phyloP scores from a whole-genome alignment of 441 rosid species.

The Gossypium aridum region DNA sequence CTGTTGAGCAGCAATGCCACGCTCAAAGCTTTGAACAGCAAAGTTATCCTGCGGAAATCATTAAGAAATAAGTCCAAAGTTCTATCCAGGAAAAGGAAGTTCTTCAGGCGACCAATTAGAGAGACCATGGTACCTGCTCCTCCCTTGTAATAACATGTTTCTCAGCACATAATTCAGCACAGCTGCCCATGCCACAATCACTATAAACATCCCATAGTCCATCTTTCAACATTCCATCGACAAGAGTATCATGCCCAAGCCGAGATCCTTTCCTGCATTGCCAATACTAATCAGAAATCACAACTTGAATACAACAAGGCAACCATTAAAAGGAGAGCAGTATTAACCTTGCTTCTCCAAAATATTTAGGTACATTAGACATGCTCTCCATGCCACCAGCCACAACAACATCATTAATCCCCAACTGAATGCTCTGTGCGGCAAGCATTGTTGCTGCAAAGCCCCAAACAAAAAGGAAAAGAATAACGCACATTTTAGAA shows the following conservation, averaged over 20 bases:
- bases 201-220: conserved; percentile 97
- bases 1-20: conserved; percentile 93
- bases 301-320: neutral
- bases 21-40: conserved; percentile 90
- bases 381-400: conserved; percentile 99
- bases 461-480: conserved; percentile 10
- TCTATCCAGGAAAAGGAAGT: neutral
- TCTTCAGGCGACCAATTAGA: neutral
- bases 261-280: conserved; percentile 88
- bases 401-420: conserved; percentile 86
- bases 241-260: conserved; percentile 86
- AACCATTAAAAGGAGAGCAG: neutral
- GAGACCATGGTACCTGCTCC: conserved; percentile 56
- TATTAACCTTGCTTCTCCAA: conserved; percentile 83
- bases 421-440: conserved; percentile 88
- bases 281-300: conserved; percentile 17
- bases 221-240: conserved; percentile 96
- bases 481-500: neutral
- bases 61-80: conserved; percentile 13
- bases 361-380: conserved; percentile 90
- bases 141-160: conserved; percentile 64
- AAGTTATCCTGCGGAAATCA: conserved; percentile 62
- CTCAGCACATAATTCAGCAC: conserved; percentile 94
- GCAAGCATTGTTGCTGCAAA: conserved; percentile 86
- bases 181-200: conserved; percentile 90